Base-by-base conservation (phyloP, 306 rosid species). In the Fragaria ananassa region DNA sequence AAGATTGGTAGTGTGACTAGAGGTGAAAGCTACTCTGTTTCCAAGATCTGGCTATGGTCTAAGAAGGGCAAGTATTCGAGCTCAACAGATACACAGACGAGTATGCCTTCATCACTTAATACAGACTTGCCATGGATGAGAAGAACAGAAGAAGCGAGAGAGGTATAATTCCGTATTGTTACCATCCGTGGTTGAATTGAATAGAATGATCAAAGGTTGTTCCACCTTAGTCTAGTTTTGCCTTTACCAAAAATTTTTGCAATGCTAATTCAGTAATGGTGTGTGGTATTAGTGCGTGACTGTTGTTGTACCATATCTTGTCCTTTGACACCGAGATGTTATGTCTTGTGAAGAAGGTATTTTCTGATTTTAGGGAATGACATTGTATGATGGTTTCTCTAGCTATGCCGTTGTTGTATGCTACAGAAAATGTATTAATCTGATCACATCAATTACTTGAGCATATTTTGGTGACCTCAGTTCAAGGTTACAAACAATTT, bases 21-120 rank as follows among this genome's bases (percentile, higher is more conserved):
- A 88, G 98, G 97, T 29, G 98, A 94, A 82, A 94, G 98, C 84
- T 94, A 86, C 79, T 94, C 98, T 11, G 90, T 92, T 78, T 94
- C 98, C 21, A 94, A 94, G 85, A 94, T 94, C 88, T 94, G 98
- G 98, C 86, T 85, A 53, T 94, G 98, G 98, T 87, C 92, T 11
- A 92, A 91, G 82, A 94, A 92, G 79, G 97, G 96, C 4, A 94
- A 83, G 71, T 89, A 77, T 70, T 77, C 86, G 11, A 78, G 81
- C 71, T 86, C 97, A 73, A 80, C 81, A 6, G 96, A 87, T 56
- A 69, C 86, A 75, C 91, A 88, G 49, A 69, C 78, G 53, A 91
- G 89, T 56, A 81, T 90, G 88, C 91, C 91, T 82, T 83, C 91
- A 75, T 90, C 87, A 81, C 91, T 90, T 50, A 81, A 84, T 37